Conservation (phyloP, 192 early-diverging fungal species). For the Thamnidium elegans region DNA sequence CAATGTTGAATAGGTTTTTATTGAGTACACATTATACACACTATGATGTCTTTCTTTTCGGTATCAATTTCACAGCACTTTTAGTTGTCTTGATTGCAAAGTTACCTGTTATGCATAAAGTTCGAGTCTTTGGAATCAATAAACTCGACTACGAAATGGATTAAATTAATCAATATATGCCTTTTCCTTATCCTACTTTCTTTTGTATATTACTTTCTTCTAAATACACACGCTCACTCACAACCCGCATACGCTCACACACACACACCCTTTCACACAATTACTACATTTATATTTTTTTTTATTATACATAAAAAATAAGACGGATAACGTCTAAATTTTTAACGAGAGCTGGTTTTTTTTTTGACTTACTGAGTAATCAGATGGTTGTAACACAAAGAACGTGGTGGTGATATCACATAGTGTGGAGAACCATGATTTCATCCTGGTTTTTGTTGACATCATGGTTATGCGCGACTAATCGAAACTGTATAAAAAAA, state of each 20-base stretch:
- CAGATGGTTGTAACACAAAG: too few species aligned
- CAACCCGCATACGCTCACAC: neutral
- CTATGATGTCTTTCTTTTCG: slow-evolving; percentile 89
- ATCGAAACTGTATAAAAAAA: neutral
- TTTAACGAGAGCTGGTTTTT: too few species aligned
- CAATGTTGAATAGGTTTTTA: slow-evolving; percentile 64
- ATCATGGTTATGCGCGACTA: neutral
- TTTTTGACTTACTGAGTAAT: too few species aligned
- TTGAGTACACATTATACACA: slow-evolving; percentile 94
- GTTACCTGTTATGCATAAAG: slow-evolving; percentile 84
- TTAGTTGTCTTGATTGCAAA: slow-evolving; percentile 88
- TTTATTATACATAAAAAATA: too few species aligned
- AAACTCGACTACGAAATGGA: slow-evolving; percentile 26
- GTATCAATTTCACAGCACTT: slow-evolving; percentile 84
- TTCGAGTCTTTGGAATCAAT: slow-evolving; percentile 95
- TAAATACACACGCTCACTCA: neutral
- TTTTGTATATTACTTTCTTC: neutral
- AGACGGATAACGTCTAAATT: too few species aligned
- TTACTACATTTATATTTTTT: neutral
- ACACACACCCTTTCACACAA: neutral
- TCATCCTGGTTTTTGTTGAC: neutral
- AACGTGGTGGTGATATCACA: neutral
- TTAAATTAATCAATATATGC: neutral
- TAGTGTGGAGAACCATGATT: too few species aligned
- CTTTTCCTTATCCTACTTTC: too few species aligned